Base-by-base conservation (phyloP, 2,329 filamentous ascomycete genomes). In the Penicillium sp. region DNA sequence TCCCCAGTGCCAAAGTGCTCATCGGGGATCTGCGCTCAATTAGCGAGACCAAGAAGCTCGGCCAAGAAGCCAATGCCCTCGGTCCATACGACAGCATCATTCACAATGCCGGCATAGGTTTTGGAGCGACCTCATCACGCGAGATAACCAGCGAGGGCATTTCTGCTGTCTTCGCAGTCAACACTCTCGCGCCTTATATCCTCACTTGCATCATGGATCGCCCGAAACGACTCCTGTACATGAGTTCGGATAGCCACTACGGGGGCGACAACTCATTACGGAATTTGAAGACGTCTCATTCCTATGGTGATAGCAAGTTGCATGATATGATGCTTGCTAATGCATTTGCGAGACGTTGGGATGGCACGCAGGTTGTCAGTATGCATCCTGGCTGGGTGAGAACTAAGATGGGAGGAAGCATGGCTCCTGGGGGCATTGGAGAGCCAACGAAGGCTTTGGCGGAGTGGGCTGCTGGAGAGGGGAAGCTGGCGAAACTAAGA, bases 161-260 rank as follows among this genome's bases (percentile, higher is more conserved):
- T 21, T 77, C 81, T 0, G 72, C 74, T 1, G 72, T 83, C 1
- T 81, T 83, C 45, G 76, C 80, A 0, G 81, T 84, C 43, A 86
- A 86, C 60, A 81, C 77, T 0, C 61, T 86, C 0, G 82, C 83
- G 14, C 83, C 83, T 0, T 86, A 84, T 58, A 72, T 85, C 5
- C 70, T 86, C 3, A 80, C 81, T 0, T 77, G 74, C 24, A 64
- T 82, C 9, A 77, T 85, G 67, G 64, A 74, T 2, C 63, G 56
- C 22, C 74, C 72, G 16, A 81, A 79, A 1, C 69, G 81, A 7
- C 66, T 85, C 10, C 67, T 85, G 0, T 85, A 78, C 56, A 68
- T 85, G 45, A 81, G 76, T 18, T 82, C 78, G 0, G 70, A 75
- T 18, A 71, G 83, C 68, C 83, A 86, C 58, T 68, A 68, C 21